Evolutionary conservation across 768 basidiomycete genomes (phyloP).

Genomic region (Antrodiella citrinella): DNA sequence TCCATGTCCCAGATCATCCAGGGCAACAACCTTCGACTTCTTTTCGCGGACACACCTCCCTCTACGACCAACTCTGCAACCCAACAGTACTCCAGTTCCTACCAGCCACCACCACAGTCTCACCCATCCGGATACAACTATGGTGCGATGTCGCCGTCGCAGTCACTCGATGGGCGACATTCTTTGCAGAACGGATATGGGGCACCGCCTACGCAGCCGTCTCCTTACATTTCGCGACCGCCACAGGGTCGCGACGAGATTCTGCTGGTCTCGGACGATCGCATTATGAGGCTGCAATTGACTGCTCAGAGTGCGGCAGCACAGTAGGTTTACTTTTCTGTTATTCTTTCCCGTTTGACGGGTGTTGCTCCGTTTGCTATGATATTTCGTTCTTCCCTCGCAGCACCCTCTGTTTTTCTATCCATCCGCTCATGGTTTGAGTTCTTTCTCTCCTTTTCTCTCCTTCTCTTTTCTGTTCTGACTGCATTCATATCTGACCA

Average conservation of each 20-base stretch:
- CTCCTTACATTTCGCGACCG: slow-evolving; percentile 33
- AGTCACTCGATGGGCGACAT: slow-evolving; percentile 19
- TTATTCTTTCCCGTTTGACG: neutral
- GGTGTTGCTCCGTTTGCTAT: slow-evolving; percentile 12
- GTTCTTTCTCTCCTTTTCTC: neutral
- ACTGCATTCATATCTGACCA: neutral
- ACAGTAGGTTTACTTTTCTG: slow-evolving; percentile 5
- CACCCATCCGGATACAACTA: slow-evolving; percentile 21
- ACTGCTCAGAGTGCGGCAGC: slow-evolving; percentile 18
- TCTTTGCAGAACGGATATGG: slow-evolving; percentile 22
- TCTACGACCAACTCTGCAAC: slow-evolving; percentile 61
- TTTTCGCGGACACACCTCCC: slow-evolving; percentile 92
- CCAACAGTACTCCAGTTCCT: slow-evolving; percentile 26
- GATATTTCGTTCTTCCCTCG: slow-evolving; percentile 1
- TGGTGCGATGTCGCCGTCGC: slow-evolving; percentile 17
- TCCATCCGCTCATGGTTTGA: slow-evolving; percentile 1
- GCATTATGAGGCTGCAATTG: slow-evolving; percentile 63
- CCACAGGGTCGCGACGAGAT: slow-evolving; percentile 73
- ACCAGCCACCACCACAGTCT: slow-evolving; percentile 15
- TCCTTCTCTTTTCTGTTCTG: neutral
- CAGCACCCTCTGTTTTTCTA: slow-evolving; percentile 3
- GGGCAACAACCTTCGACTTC: slow-evolving; percentile 78
- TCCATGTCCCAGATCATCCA: slow-evolving; percentile 91
- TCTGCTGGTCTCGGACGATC: slow-evolving; percentile 84
- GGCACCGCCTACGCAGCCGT: slow-evolving; percentile 25